Percentiles rank a stretch among this genome's conserved stretches.
These are phyloP conservation scores for Microbotryomycetes sp. DNA, from an alignment of 1,284 basidiomycete genomes.

Conservation along the genomic window DNA sequence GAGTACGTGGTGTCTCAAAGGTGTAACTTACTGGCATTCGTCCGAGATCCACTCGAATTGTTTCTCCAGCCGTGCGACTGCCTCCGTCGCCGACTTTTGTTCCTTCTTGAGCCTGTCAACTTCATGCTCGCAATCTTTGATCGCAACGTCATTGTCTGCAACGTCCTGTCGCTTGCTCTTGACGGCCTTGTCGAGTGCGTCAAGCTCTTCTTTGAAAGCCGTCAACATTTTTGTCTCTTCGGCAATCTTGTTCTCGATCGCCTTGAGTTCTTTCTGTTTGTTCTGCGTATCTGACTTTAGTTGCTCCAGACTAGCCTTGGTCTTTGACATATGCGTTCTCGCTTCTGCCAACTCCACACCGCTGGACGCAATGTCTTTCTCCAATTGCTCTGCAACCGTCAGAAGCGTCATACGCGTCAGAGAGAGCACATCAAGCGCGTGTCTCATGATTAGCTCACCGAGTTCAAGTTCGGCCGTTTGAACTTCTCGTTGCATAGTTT, in stretches of 20 bases:
- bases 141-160: constrained; percentile 60
- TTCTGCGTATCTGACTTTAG: constrained; percentile 54
- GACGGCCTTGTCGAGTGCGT: constrained; percentile 70
- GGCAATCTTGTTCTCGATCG: constrained; percentile 63
- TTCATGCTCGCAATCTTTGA: constrained; percentile 57
- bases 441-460: constrained; percentile 51
- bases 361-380: constrained; percentile 64
- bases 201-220: constrained; percentile 80
- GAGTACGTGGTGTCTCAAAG: background rate
- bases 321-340: constrained; percentile 53
- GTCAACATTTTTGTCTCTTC: constrained; percentile 79
- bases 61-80: constrained; percentile 57
- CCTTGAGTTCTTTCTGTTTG: constrained; percentile 16
- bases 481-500: constrained; percentile 78
- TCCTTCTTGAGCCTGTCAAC: constrained; percentile 49
- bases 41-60: constrained; percentile 81
- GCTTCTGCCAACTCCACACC: constrained; percentile 58
- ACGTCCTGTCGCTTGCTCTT: constrained; percentile 73
- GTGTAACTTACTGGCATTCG: constrained; percentile 72
- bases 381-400: constrained; percentile 64
- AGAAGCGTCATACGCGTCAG: background rate
- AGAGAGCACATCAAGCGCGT: constrained; percentile 4
- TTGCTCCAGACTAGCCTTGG: constrained; percentile 59
- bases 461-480: constrained; percentile 82
- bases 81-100: constrained; percentile 39